A percentile compares a stretch with the other conserved stretches of the same genome.
phyloP scores from a whole-genome alignment of 2,329 filamentous ascomycete species.

The Helminthosporium solani region DNA sequence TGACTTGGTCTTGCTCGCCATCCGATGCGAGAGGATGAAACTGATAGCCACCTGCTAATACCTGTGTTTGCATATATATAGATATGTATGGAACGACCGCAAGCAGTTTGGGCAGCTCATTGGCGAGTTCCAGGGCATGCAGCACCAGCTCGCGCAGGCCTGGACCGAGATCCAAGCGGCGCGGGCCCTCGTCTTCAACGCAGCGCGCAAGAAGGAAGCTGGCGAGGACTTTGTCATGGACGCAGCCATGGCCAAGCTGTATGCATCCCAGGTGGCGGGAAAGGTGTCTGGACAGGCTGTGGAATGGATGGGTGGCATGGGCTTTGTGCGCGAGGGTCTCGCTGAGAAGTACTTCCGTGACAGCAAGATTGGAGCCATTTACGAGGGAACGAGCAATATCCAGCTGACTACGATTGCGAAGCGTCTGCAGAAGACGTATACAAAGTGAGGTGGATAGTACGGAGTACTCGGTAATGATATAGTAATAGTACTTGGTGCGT shows the following conservation, averaged over 20 bases:
- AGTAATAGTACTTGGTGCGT: no score
- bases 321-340: conserved; percentile 91
- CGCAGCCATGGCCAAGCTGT: conserved; percentile 97
- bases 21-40: no score
- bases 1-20: no score
- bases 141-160: conserved; percentile 95
- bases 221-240: conserved; percentile 94
- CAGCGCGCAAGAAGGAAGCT: conserved; percentile 95
- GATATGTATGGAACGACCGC: conserved; percentile 97
- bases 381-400: conserved; percentile 84
- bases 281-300: conserved; percentile 82
- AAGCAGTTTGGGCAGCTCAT: conserved; percentile 93
- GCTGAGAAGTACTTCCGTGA: conserved; percentile 98
- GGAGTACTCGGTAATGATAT: no score
- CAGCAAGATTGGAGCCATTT: conserved; percentile 97
- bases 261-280: conserved; percentile 87
- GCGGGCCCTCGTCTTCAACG: conserved; percentile 90
- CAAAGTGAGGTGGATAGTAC: conserved; percentile 53
- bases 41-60: no score
- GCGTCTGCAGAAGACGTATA: conserved; percentile 68
- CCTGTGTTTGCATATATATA: no score
- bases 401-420: conserved; percentile 71
- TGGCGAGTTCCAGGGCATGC: conserved; percentile 98
- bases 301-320: conserved; percentile 99
- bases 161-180: conserved; percentile 93